Base-by-base conservation (phyloP, 73 alveolate genomes). In the Uronychia setigera region DNA sequence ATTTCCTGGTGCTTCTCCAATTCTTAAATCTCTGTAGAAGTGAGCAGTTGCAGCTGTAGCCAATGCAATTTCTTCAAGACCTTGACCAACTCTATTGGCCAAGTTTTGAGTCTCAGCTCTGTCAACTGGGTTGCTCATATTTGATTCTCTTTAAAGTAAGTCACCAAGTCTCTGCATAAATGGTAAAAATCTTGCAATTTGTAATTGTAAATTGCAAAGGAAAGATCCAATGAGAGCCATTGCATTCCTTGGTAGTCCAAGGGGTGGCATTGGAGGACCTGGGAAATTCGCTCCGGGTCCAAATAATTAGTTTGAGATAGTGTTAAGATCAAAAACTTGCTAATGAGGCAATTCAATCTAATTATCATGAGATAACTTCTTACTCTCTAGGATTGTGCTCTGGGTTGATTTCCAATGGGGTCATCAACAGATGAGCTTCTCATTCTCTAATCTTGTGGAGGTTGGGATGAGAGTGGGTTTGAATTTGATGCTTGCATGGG, bases 261-360 rank as follows among this genome's bases (percentile, higher is more conserved):
- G 32, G 1, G 87, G 79, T 26, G 94, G 94, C 88, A 88, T 78
- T 30, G 84, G 35, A 29, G 94, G 94, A 35, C 94, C 94, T 0
- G 94, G 94, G 80, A 88, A 82, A 29, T 57, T 28, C 31, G 87
- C 31, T 26, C 74, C 86, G 19, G 74, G 34, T 30, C 94, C 94
- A 80, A 83, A 29, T 85, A 88, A 19, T 46, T 82, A 77, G 76
- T 82, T 88, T 35, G 88, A 82, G 26, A 83, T 82, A 25, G 5
- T 33, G 33, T 67, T 59, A 46, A 79, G 57, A n/a, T 83, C 32
- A 83, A 33, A 79, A 11, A 89, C 46, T 27, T 76, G 76, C 33
- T 83, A 31, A 82, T 84, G 92, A 29, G 94, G 94, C 31, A 89
- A 76, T 25, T 30, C 78, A 26, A 85, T 57, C 29, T 25, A 28